phyloP scores from a whole-genome alignment of 2,329 filamentous ascomycete species.

The Ceratocystis variospora region DNA sequence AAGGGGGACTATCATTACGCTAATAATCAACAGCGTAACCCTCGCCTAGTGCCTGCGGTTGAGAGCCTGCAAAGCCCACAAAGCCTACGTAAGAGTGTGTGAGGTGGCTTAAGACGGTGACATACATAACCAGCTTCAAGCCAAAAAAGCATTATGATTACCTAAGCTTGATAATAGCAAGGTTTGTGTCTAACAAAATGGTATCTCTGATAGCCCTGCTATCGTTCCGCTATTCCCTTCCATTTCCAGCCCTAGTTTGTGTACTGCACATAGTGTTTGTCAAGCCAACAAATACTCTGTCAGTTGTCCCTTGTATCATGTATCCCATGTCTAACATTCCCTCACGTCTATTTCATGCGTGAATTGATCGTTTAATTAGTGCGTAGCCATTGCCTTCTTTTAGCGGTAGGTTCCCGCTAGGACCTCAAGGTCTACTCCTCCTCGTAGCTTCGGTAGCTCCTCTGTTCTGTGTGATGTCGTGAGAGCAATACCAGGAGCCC shows the following conservation, averaged over 20 bases:
- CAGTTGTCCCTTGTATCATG: not conserved
- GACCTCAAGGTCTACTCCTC: slow-evolving; percentile 11
- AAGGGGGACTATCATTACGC: too few relatives aligned
- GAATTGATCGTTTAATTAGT: not conserved
- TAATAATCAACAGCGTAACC: too few relatives aligned
- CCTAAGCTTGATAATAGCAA: not conserved
- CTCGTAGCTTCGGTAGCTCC: not conserved
- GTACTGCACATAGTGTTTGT: not conserved
- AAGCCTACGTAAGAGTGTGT: too few relatives aligned
- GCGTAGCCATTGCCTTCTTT: not conserved
- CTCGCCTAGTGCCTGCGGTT: too few relatives aligned
- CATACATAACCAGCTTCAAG: not conserved
- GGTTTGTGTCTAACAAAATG: not conserved
- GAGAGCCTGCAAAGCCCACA: too few relatives aligned
- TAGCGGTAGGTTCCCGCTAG: slow-evolving; percentile 15
- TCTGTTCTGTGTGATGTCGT: not conserved
- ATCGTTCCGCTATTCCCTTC: not conserved
- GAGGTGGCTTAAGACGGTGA: too few relatives aligned
- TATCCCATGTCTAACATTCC: not conserved
- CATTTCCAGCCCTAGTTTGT: not conserved
- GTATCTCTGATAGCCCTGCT: not conserved
- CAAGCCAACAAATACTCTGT: too few relatives aligned
- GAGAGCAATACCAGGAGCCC: not conserved
- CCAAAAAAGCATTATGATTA: not conserved
- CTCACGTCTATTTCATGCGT: not conserved